Conservation (phyloP, 169 alveolate genomes). For the Plasmodium knowlesi region DNA sequence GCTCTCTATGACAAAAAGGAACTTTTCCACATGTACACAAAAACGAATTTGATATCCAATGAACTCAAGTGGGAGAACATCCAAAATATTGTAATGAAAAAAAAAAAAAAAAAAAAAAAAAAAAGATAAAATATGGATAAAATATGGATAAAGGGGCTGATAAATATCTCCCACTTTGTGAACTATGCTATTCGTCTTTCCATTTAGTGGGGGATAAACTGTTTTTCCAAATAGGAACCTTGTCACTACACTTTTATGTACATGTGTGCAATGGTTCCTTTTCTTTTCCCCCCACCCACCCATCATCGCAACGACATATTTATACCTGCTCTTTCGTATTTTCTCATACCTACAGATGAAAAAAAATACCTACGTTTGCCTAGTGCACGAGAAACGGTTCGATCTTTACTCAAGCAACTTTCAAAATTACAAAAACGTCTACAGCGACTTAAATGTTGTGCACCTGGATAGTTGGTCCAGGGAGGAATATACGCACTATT, state of each 20-base stretch:
- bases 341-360: conserved; percentile 23
- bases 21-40: conserved; percentile 59
- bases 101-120: too few relatives aligned
- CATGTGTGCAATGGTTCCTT: not conserved
- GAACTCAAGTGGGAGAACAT: conserved; percentile 71
- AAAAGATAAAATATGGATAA: too few relatives aligned
- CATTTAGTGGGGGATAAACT: not conserved
- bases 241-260: not conserved
- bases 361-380: conserved; percentile 63
- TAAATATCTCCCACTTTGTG: not conserved
- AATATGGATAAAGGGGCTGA: not conserved
- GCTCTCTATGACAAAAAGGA: conserved; percentile 57
- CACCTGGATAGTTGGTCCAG: conserved; percentile 63
- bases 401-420: conserved; percentile 6
- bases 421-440: conserved; percentile 61
- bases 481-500: conserved; percentile 49
- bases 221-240: not conserved
- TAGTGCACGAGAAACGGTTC: conserved; percentile 68
- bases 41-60: conserved; percentile 52
- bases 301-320: not conserved
- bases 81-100: conserved; percentile 4
- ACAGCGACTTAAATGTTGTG: conserved; percentile 40
- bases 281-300: not conserved
- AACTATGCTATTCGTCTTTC: not conserved
- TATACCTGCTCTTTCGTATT: not conserved